Conservation (phyloP, 23 red algal genomes). For the Chondrus crispus region DNA sequence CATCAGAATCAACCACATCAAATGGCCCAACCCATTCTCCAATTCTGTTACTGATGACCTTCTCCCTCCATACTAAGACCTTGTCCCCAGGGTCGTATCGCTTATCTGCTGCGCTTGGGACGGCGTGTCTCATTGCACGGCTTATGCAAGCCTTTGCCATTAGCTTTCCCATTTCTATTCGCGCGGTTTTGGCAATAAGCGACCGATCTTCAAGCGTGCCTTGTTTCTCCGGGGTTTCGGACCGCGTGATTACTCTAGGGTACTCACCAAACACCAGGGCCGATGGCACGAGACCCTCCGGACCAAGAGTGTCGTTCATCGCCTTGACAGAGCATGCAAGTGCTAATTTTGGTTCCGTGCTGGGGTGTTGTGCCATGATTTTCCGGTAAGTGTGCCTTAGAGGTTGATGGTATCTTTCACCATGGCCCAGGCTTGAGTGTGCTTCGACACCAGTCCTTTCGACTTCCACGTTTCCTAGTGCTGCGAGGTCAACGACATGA, state of each 20-base stretch:
- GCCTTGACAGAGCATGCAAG: constrained; percentile 17
- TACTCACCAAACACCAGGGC: constrained; percentile 48
- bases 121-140: neutral
- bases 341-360: constrained; percentile 7
- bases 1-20: neutral
- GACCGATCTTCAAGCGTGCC: neutral
- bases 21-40: neutral
- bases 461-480: neutral
- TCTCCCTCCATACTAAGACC: constrained; percentile 2
- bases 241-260: constrained; percentile 4
- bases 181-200: neutral
- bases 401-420: neutral
- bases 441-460: neutral
- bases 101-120: neutral
- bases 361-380: neutral
- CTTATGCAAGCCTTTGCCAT: neutral
- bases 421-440: neutral
- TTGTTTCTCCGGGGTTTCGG: neutral
- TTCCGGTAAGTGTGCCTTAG: neutral
- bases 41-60: neutral
- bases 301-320: constrained; percentile 50
- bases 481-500: neutral
- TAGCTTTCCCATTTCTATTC: neutral
- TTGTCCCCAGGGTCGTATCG: neutral
- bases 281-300: constrained; percentile 33